Conservation (phyloP, 2,329 filamentous ascomycete species). For the Fusarium floridanum region DNA sequence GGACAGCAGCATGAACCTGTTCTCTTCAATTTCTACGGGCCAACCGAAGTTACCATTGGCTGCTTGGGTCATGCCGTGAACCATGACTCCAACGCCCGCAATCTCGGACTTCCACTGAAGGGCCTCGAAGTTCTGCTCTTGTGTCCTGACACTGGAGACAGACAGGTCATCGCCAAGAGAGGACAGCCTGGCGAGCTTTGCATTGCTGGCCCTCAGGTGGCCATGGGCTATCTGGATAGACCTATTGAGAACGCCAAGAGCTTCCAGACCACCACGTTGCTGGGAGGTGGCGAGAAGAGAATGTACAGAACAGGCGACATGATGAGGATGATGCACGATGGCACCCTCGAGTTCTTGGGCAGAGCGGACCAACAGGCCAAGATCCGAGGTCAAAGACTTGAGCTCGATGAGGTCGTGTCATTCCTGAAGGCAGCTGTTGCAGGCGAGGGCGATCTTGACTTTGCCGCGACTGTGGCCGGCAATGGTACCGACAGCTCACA, state of each 20-base stretch:
- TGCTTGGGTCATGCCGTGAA: constrained; percentile 20
- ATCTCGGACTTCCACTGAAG: constrained; percentile 16
- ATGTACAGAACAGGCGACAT: constrained; percentile 30
- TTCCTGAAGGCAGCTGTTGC: constrained; percentile 8
- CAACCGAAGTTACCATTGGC: constrained; percentile 26
- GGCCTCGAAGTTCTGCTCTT: constrained; percentile 19
- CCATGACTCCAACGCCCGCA: constrained; percentile 22
- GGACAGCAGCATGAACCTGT: not conserved
- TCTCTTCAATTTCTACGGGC: constrained; percentile 30
- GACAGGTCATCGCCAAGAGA: not conserved
- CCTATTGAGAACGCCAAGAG: constrained; percentile 17
- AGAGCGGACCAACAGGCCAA: constrained; percentile 29
- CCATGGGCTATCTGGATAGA: constrained; percentile 24
- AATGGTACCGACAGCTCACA: not conserved
- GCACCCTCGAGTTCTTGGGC: constrained; percentile 18
- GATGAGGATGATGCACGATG: constrained; percentile 35
- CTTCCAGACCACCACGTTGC: not conserved
- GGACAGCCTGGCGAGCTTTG: constrained; percentile 23
- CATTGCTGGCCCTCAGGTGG: constrained; percentile 25
- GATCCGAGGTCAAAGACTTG: constrained; percentile 28
- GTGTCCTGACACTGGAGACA: rapidly evolving
- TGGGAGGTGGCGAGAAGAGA: not conserved
- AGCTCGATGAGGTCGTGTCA: constrained; percentile 19
- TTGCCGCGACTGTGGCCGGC: constrained; percentile 22
- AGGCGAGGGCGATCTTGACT: constrained; percentile 1